phyloP scores from a whole-genome alignment of 2,329 filamentous ascomycete species.

The Parascedosporium putredinis region DNA sequence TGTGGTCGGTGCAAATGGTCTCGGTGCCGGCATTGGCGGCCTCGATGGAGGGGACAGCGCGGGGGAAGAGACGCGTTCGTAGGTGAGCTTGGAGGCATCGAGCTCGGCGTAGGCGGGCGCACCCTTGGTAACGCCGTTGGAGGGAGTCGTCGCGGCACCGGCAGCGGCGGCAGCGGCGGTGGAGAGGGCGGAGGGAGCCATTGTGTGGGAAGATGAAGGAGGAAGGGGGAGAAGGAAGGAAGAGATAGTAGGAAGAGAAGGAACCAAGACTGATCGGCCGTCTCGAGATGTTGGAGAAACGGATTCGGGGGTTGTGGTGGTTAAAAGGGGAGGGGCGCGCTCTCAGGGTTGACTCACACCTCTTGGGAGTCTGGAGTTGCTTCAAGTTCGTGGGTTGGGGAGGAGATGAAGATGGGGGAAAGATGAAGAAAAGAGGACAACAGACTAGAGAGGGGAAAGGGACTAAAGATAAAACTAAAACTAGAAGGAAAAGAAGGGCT shows the following conservation, averaged over 20 bases:
- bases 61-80: conserved; percentile 41
- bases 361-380: too few species aligned
- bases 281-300: conserved; percentile 13
- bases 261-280: neutral
- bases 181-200: conserved; percentile 10
- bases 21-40: conserved; percentile 34
- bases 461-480: too few species aligned
- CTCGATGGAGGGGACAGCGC: conserved; percentile 40
- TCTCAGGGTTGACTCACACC: too few species aligned
- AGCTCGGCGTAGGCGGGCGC: conserved; percentile 36
- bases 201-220: conserved; percentile 2
- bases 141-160: conserved; percentile 9
- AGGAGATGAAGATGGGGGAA: too few species aligned
- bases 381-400: too few species aligned
- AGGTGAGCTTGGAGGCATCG: conserved; percentile 51
- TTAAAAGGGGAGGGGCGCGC: too few species aligned
- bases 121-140: conserved; percentile 10
- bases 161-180: conserved; percentile 10
- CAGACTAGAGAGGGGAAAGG: too few species aligned
- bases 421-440: too few species aligned
- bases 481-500: too few species aligned
- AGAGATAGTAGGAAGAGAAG: neutral
- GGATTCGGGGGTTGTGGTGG: too few species aligned
- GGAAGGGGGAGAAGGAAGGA: neutral
- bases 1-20: conserved; percentile 72